Percentiles rank a stretch among this genome's conserved stretches.
Conservation (phyloP, 2,329 filamentous ascomycete species). For the Domatiomyces globalis region DNA sequence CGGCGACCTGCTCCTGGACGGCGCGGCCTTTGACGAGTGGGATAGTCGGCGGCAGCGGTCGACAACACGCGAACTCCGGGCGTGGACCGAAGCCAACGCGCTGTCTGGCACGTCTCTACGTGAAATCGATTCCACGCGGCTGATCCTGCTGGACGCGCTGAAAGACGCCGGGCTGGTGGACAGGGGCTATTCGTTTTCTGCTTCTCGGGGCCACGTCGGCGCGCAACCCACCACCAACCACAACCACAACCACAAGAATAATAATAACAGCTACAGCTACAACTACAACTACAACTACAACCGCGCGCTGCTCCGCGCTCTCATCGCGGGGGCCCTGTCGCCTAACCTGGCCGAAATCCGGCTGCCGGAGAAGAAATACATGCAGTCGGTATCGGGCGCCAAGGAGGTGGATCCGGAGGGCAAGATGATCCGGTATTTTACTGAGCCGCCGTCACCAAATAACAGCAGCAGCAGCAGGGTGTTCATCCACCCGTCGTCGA, state of each 20-base stretch:
- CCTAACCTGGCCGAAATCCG: constrained; percentile 87
- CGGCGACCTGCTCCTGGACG: constrained; percentile 78
- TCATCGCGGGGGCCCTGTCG: constrained; percentile 59
- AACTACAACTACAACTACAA: constrained; percentile 13
- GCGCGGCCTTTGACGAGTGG: constrained; percentile 76
- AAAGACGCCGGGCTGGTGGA: constrained; percentile 70
- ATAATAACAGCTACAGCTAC: constrained; percentile 37
- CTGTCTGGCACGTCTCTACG: constrained; percentile 68
- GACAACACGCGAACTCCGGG: constrained; percentile 45
- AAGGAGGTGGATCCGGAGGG: constrained; percentile 91
- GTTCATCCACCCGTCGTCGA: constrained; percentile 83
- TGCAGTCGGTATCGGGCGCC: constrained; percentile 69
- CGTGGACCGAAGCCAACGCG: constrained; percentile 76
- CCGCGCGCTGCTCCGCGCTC: constrained; percentile 46
- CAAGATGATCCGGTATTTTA: constrained; percentile 82
- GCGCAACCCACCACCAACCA: constrained; percentile 31
- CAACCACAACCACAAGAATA: constrained; percentile 12
- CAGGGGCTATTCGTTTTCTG: constrained; percentile 33
- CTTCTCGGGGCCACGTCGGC: constrained; percentile 34
- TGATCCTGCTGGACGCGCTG: constrained; percentile 73
- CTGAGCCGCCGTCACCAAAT: constrained; percentile 32
- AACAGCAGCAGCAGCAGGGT: constrained; percentile 52
- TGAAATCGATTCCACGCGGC: constrained; percentile 75
- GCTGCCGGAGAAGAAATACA: constrained; percentile 92
- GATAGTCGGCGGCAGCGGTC: constrained; percentile 42